Conservation (phyloP, 2,329 filamentous ascomycete genomes). For the Penicillium sp. region DNA sequence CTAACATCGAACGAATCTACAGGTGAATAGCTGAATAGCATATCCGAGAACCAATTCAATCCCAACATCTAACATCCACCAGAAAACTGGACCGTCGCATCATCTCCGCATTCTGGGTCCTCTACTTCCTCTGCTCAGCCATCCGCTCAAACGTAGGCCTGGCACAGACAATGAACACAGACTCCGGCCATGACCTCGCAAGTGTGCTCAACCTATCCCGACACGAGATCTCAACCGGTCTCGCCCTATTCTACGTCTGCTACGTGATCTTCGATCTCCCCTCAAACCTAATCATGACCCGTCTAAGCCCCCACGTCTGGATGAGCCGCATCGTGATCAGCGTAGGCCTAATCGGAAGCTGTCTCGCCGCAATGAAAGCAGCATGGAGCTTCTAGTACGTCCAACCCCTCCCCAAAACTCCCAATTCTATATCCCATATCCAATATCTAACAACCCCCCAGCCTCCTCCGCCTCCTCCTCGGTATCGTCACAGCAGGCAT, state of each 20-base stretch:
- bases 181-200: slow-evolving; percentile 70
- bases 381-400: slow-evolving; percentile 80
- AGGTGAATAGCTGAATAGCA: slow-evolving; percentile 28
- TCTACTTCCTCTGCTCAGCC: slow-evolving; percentile 90
- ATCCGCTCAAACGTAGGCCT: slow-evolving; percentile 90
- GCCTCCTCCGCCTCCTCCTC: slow-evolving; percentile 76
- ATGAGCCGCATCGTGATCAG: slow-evolving; percentile 89
- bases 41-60: background rate
- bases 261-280: slow-evolving; percentile 89
- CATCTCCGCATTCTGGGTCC: slow-evolving; percentile 75
- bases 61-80: background rate
- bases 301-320: slow-evolving; percentile 80
- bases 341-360: slow-evolving; percentile 78
- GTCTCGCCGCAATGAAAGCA: slow-evolving; percentile 76
- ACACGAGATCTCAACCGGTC: slow-evolving; percentile 77
- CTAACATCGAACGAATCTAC: slow-evolving; percentile 42
- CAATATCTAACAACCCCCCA: slow-evolving; percentile 15
- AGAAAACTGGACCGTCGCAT: slow-evolving; percentile 61
- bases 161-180: slow-evolving; percentile 87
- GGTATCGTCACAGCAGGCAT: slow-evolving; percentile 87
- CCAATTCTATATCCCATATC: background rate
- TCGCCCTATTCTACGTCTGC: slow-evolving; percentile 87
- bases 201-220: slow-evolving; percentile 66
- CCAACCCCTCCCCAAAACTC: background rate
- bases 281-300: slow-evolving; percentile 85